A percentile compares a stretch with the other conserved stretches of the same genome.
Conservation (phyloP, 176 grass and related monocot species). For the Secale cereale region DNA sequence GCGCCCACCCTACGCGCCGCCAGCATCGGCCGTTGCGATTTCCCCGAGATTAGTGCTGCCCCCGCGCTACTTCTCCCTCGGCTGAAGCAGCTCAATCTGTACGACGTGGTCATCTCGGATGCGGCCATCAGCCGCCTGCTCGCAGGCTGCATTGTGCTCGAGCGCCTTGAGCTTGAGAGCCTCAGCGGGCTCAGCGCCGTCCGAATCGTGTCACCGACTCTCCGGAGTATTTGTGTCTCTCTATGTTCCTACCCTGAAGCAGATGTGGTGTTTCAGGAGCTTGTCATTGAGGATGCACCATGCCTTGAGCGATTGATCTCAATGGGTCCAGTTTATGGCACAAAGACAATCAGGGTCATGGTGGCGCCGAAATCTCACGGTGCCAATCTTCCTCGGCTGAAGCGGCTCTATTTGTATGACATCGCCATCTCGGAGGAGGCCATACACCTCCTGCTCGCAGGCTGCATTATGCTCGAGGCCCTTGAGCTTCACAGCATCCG, state of each 20-base stretch:
- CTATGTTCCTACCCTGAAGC: not conserved
- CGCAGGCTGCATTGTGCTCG: not conserved
- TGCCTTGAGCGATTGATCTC: not conserved
- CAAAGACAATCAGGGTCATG: not conserved
- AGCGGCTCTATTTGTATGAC: not conserved
- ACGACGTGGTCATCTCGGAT: not conserved
- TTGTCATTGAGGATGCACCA: not conserved
- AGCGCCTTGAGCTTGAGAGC: not conserved
- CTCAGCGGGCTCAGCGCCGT: not conserved
- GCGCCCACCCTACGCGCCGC: not conserved
- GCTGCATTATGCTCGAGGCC: not conserved
- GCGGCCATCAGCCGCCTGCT: not conserved
- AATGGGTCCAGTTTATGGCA: not conserved
- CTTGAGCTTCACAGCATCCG: not conserved
- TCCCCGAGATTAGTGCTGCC: not conserved
- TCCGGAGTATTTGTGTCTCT: not conserved
- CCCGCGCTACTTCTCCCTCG: not conserved
- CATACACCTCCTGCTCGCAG: not conserved
- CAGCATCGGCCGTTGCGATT: not conserved
- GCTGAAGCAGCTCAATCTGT: not conserved
- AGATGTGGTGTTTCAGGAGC: not conserved
- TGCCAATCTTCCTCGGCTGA: not conserved
- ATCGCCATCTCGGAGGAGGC: not conserved
- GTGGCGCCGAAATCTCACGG: not conserved
- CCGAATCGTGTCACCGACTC: not conserved